Conservation (phyloP, 1,284 basidiomycete species). For the Trichosporon faecale region DNA sequence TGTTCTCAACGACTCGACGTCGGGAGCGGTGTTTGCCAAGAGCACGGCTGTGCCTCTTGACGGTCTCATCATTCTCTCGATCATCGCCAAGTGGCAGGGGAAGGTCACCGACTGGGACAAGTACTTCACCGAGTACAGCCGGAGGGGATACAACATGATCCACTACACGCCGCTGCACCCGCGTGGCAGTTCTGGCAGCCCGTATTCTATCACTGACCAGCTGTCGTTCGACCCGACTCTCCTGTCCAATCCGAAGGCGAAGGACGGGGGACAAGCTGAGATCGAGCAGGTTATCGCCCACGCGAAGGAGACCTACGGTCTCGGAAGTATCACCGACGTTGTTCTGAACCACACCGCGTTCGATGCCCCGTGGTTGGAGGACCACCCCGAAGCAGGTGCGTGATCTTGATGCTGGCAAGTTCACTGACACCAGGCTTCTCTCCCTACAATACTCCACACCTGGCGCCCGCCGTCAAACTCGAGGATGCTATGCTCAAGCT, state of each 20-base stretch:
- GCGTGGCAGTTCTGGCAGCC: constrained; percentile 78
- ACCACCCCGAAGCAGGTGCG: constrained; percentile 89
- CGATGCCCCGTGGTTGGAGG: constrained; percentile 82
- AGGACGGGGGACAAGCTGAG: constrained; percentile 56
- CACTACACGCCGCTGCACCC: constrained; percentile 92
- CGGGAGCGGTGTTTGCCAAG: constrained; percentile 55
- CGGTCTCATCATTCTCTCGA: constrained; percentile 76
- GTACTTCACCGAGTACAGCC: constrained; percentile 74
- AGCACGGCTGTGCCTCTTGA: constrained; percentile 64
- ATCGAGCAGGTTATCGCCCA: constrained; percentile 61
- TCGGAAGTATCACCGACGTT: constrained; percentile 84
- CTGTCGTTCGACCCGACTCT: constrained; percentile 71
- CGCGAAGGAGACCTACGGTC: constrained; percentile 77
- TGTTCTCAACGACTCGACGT: constrained; percentile 55
- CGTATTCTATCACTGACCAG: constrained; percentile 88
- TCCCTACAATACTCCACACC: constrained; percentile 80
- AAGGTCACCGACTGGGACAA: constrained; percentile 68
- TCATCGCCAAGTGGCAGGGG: constrained; percentile 97
- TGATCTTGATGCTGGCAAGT: constrained; percentile 20
- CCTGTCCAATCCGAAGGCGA: constrained; percentile 59
- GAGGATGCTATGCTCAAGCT: constrained; percentile 80
- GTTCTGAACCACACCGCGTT: constrained; percentile 94
- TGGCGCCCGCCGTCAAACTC: constrained; percentile 80
- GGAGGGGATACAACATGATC: constrained; percentile 91
- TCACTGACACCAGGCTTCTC: constrained; percentile 65